Conservation (phyloP, 495 filamentous ascomycete genomes). For the Staphylotrichum tortipilum region DNA sequence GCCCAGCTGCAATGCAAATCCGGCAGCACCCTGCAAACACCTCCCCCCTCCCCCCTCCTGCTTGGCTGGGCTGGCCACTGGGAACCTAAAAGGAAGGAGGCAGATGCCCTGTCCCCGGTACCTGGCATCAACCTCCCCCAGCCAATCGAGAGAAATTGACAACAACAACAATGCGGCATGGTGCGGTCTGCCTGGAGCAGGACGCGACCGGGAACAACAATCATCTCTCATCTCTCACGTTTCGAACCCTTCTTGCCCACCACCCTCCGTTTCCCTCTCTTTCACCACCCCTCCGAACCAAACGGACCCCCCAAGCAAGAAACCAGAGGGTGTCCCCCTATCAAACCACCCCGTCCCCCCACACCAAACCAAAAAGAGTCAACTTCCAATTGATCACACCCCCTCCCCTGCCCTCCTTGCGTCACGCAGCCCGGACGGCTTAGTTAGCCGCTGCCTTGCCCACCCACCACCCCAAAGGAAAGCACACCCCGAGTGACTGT, state of each 20-base stretch:
- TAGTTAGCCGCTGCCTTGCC: not conserved
- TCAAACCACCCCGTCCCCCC: not conserved
- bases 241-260: not conserved
- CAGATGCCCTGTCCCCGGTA: slow-evolving; percentile 1
- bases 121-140: not conserved
- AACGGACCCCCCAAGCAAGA: not conserved
- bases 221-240: too few relatives aligned
- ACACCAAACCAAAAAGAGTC: not conserved
- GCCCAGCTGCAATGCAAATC: not conserved
- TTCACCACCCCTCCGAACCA: not conserved
- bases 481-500: not conserved
- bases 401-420: not conserved
- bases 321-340: not conserved
- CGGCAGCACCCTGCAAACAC: not conserved
- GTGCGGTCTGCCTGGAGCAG: not conserved
- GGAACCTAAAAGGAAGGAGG: not conserved
- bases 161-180: not conserved
- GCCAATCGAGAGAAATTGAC: not conserved
- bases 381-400: not conserved
- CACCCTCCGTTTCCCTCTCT: not conserved
- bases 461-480: not conserved
- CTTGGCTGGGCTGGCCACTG: not conserved
- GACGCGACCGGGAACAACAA: too few relatives aligned
- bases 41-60: too few relatives aligned
- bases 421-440: not conserved